Evolutionary conservation across 768 basidiomycete species (phyloP).

Genomic region (Punctularia strigosozonata): DNA sequence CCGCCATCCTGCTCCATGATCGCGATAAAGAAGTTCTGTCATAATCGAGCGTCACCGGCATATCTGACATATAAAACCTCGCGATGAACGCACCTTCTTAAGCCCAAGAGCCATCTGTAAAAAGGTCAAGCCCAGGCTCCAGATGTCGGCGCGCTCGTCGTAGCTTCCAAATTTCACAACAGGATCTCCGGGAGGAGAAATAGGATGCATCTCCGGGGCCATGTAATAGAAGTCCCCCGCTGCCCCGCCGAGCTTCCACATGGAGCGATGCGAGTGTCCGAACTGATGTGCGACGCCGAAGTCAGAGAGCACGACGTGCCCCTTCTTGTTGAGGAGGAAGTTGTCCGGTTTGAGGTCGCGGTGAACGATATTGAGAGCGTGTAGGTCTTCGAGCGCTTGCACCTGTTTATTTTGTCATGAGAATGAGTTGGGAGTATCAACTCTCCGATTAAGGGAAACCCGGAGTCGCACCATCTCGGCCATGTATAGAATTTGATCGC

Average conservation of each 20-base stretch:
- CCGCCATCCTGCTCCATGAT: too few species aligned
- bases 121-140: conserved; percentile 35
- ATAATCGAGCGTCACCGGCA: too few species aligned
- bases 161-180: conserved; percentile 18
- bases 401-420: too few species aligned
- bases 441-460: too few species aligned
- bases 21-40: too few species aligned
- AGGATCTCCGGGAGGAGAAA: conserved; percentile 7
- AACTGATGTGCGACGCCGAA: conserved; percentile 30
- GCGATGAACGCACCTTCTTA: too few species aligned
- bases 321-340: conserved; percentile 26
- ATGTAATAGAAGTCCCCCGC: conserved; percentile 27
- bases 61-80: too few species aligned
- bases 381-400: conserved; percentile 20
- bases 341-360: conserved; percentile 42
- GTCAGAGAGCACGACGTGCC: conserved; percentile 27
- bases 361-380: conserved; percentile 32
- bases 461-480: too few species aligned
- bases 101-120: too few species aligned
- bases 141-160: conserved; percentile 37
- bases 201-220: conserved; percentile 36
- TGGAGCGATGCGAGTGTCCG: conserved; percentile 1
- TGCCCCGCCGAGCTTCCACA: conserved; percentile 20
- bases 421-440: too few species aligned
- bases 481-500: too few species aligned